Conservation (phyloP, 768 basidiomycete species). For the Pulveroboletus sp. region DNA sequence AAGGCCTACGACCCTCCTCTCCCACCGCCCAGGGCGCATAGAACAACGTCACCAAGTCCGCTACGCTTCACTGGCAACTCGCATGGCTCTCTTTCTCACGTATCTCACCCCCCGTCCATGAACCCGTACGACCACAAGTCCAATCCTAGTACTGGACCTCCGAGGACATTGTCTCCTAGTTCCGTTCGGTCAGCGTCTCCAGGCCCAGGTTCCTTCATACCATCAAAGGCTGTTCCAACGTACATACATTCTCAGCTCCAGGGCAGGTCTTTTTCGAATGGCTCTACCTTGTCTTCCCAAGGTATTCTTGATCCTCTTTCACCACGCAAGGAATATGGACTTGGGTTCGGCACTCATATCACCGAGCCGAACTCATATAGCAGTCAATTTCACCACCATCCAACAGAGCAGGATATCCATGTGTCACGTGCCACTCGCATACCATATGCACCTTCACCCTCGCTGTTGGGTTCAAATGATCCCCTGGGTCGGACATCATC, state of each 20-base stretch:
- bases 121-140: constrained; percentile 20
- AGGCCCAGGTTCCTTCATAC: constrained; percentile 36
- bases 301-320: constrained; percentile 10
- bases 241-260: constrained; percentile 22
- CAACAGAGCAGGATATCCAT: constrained; percentile 25
- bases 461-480: constrained; percentile 76
- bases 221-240: constrained; percentile 21
- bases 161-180: constrained; percentile 31
- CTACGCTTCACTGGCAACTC: constrained; percentile 19
- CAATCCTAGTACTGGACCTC: constrained; percentile 12
- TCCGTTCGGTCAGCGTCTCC: constrained; percentile 23
- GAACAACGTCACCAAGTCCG: constrained; percentile 23
- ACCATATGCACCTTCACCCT: constrained; percentile 81
- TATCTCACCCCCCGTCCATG: constrained; percentile 6
- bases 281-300: constrained; percentile 37
- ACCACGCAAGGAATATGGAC: constrained; percentile 28
- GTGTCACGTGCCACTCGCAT: constrained; percentile 37
- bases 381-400: constrained; percentile 12
- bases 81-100: constrained; percentile 11
- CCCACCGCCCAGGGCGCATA: constrained; percentile 40
- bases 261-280: constrained; percentile 43
- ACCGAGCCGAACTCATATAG: constrained; percentile 16
- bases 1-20: constrained; percentile 81
- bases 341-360: constrained; percentile 16
- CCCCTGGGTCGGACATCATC: constrained; percentile 69